Conservation (phyloP, 352 stramenopile genomes). For the Phytopythium aichiense region DNA sequence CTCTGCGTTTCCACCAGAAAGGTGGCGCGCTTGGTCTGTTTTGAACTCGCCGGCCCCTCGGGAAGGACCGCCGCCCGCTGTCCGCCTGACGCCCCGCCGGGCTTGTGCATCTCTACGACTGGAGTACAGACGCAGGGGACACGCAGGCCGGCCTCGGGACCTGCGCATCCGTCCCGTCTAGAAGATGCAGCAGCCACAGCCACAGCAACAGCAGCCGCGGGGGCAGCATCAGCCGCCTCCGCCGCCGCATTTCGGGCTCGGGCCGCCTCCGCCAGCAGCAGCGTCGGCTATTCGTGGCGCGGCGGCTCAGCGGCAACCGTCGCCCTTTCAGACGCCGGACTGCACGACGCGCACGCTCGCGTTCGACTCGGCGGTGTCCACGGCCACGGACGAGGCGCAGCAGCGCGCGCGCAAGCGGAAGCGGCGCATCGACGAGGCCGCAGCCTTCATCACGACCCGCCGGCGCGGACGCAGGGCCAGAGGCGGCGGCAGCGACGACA, state of each 20-base stretch:
- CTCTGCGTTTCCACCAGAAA: too few relatives aligned
- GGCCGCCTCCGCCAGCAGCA: neutral
- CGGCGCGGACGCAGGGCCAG: neutral
- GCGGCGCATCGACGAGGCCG: conserved; percentile 21
- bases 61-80: too few relatives aligned
- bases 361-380: conserved; percentile 34
- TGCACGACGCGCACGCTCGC: conserved; percentile 36
- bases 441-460: conserved; percentile 27
- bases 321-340: conserved; percentile 38
- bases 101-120: too few relatives aligned
- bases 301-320: conserved; percentile 18
- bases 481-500: conserved; percentile 5
- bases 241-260: neutral
- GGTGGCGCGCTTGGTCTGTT: too few relatives aligned
- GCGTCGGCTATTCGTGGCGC: conserved; percentile 9
- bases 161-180: neutral
- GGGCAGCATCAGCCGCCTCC: neutral
- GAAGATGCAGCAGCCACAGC: neutral
- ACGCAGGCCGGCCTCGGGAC: too few relatives aligned
- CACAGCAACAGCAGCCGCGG: neutral
- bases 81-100: too few relatives aligned
- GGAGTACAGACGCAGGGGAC: too few relatives aligned
- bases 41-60: too few relatives aligned
- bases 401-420: conserved; percentile 32
- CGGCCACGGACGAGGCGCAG: conserved; percentile 17